A percentile compares a stretch with the other conserved stretches of the same genome.
Conservation (phyloP, 169 alveolate species). For the Plasmodium coatneyi region DNA sequence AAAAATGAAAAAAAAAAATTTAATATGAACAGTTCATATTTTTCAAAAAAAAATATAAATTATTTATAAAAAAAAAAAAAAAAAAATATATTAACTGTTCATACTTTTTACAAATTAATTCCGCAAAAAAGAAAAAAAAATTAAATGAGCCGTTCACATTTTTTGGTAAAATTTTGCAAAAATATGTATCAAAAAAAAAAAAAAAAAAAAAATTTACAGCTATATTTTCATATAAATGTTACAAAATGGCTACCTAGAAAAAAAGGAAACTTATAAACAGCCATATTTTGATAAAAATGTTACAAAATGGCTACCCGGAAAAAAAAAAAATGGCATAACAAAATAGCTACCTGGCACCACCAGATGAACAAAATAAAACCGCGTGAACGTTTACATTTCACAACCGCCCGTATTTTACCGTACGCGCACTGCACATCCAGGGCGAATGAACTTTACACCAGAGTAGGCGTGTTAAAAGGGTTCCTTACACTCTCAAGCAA, state of each 20-base stretch:
- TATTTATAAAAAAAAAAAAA: not conserved
- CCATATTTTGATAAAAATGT: not conserved
- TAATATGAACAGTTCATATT: constrained; percentile 1
- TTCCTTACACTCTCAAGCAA: not conserved
- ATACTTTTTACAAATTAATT: not conserved
- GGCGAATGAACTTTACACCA: not conserved
- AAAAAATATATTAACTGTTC: not conserved
- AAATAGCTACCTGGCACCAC: not conserved
- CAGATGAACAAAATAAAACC: not conserved
- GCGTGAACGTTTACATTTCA: not conserved
- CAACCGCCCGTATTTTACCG: not conserved
- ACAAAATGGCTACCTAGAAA: constrained; percentile 5
- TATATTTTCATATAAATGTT: not conserved
- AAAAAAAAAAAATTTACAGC: not conserved
- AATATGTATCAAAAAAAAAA: not conserved
- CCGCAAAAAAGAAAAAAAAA: not conserved
- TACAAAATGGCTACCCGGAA: not conserved
- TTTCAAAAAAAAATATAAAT: not conserved
- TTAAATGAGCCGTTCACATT: not conserved
- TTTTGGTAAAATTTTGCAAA: not conserved
- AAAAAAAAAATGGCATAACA: not conserved
- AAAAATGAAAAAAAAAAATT: not conserved
- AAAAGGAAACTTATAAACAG: not conserved
- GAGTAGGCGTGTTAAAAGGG: not conserved
- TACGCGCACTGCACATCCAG: not conserved